phyloP scores from a whole-genome alignment of 2,329 filamentous ascomycete genomes.

The Aquanectria penicillioides region DNA sequence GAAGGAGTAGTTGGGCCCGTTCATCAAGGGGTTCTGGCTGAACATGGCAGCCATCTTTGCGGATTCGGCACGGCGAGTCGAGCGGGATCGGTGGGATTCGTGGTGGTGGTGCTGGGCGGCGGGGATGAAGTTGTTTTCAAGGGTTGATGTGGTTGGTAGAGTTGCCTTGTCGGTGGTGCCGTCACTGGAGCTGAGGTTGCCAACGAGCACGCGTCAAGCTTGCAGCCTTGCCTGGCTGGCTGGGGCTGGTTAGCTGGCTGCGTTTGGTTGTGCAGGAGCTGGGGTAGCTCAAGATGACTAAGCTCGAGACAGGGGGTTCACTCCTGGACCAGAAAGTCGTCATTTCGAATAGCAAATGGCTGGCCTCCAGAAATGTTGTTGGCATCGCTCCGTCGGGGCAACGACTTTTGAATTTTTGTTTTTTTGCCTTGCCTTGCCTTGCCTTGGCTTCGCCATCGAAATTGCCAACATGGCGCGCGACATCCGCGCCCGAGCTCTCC shows the following conservation, averaged over 20 bases:
- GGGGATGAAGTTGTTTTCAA: constrained; percentile 19
- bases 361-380: constrained; percentile 26
- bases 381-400: constrained; percentile 24
- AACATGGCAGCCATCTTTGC: constrained; percentile 72
- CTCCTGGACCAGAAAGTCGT: constrained; percentile 34
- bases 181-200: constrained; percentile 43
- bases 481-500: constrained; percentile 69
- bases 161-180: constrained; percentile 33
- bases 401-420: constrained; percentile 10
- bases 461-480: constrained; percentile 59
- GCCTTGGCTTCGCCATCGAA: constrained; percentile 1
- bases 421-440: constrained; percentile 6
- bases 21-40: constrained; percentile 75
- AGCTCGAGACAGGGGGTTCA: constrained; percentile 40
- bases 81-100: neutral
- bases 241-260: constrained; percentile 13
- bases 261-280: constrained; percentile 23
- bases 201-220: constrained; percentile 55
- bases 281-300: constrained; percentile 55
- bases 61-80: constrained; percentile 1
- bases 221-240: constrained; percentile 60
- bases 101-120: constrained; percentile 21
- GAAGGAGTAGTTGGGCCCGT: constrained; percentile 76
- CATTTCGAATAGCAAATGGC: constrained; percentile 31
- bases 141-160: constrained; percentile 26